Conservation (phyloP, 1,284 basidiomycete genomes). For the Binderoboletus segoi region DNA sequence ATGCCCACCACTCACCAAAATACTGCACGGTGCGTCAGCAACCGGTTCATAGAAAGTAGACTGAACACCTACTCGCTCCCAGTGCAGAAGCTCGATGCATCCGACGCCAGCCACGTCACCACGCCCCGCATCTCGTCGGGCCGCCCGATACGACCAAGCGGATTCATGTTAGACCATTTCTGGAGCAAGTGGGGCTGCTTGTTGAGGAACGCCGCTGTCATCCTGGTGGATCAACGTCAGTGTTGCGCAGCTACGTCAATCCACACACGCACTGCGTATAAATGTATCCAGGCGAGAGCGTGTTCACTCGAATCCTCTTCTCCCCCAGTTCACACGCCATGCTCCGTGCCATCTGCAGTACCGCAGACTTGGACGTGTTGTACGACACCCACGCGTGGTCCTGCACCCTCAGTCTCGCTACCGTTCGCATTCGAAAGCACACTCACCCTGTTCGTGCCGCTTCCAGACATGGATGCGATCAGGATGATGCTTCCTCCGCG, state of each 20-base stretch:
- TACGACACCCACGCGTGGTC: constrained; percentile 79
- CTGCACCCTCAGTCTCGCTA: constrained; percentile 37
- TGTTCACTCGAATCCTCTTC: constrained; percentile 73
- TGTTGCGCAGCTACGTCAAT: neutral
- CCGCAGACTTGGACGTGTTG: constrained; percentile 81
- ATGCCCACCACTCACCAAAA: constrained; percentile 72
- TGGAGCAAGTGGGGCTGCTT: constrained; percentile 65
- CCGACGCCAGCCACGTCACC: constrained; percentile 77
- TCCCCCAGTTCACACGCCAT: constrained; percentile 82
- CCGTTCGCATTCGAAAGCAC: too few relatives aligned
- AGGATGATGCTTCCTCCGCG: constrained; percentile 77
- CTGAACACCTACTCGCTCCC: constrained; percentile 66
- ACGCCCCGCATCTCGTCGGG: constrained; percentile 82
- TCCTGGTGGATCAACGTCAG: constrained; percentile 47
- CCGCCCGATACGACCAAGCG: constrained; percentile 73
- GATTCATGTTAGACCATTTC: constrained; percentile 78
- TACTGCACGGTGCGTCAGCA: constrained; percentile 42
- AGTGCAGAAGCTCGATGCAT: constrained; percentile 76
- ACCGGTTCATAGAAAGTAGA: neutral
- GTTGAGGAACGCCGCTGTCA: constrained; percentile 80
- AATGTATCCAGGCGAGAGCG: constrained; percentile 77
- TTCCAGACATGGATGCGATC: constrained; percentile 87
- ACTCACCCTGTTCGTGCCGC: constrained; percentile 75
- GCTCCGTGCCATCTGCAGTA: constrained; percentile 81
- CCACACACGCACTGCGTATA: constrained; percentile 58